Conservation (phyloP, 768 basidiomycete genomes). For the Holtermannia corniformis region DNA sequence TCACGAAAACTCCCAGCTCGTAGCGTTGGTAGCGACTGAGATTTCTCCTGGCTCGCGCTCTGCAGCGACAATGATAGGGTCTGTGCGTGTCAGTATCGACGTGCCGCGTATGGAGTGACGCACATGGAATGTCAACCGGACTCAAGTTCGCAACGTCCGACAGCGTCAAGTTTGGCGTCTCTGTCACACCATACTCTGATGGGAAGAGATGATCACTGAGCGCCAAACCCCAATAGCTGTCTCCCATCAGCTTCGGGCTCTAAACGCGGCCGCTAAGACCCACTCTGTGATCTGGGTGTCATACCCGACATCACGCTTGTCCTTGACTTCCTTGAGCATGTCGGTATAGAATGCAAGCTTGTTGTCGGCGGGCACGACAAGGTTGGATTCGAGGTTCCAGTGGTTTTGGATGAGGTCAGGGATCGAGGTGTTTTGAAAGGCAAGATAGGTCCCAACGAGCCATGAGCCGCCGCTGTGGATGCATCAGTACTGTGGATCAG, state of each 20-base stretch:
- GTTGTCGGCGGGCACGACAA: constrained; percentile 35
- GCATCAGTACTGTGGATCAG: constrained; percentile 58
- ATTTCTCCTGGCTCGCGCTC: constrained; percentile 37
- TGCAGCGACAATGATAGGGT: constrained; percentile 39
- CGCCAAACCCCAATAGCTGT: constrained; percentile 39
- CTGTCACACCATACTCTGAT: constrained; percentile 26
- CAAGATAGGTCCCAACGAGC: constrained; percentile 47
- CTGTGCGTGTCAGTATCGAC: constrained; percentile 24
- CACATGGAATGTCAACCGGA: background rate
- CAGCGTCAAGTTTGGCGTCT: constrained; percentile 37
- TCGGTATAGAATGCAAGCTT: constrained; percentile 37
- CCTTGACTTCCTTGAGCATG: constrained; percentile 29
- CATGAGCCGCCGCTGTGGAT: constrained; percentile 43
- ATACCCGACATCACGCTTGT: constrained; percentile 33
- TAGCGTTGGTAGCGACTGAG: constrained; percentile 36
- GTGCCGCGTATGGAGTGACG: constrained; percentile 12
- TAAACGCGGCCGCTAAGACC: background rate
- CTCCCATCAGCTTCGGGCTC: background rate
- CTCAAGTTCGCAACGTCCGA: constrained; percentile 20
- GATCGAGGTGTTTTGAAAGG: constrained; percentile 28
- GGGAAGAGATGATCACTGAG: constrained; percentile 38
- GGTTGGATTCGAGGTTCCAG: constrained; percentile 39
- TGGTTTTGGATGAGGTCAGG: constrained; percentile 32
- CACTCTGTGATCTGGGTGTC: constrained; percentile 28
- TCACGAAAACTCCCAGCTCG: constrained; percentile 41